phyloP scores from a whole-genome alignment of 129 eudicot genomes.

The Erigeron canadensis region DNA sequence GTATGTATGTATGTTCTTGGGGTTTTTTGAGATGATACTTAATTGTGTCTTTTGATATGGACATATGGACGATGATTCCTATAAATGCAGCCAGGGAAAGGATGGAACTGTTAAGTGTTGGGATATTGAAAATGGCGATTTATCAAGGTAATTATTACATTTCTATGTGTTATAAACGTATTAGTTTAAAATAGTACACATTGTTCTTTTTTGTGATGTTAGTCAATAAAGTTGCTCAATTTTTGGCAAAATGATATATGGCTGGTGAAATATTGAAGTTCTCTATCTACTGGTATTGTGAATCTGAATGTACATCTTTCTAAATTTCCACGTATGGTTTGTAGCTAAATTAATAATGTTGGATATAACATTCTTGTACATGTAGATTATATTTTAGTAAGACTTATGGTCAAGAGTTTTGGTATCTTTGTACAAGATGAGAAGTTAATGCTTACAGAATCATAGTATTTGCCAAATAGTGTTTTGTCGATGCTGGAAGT shows the following conservation, averaged over 20 bases:
- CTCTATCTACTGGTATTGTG: neutral
- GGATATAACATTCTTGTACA: neutral
- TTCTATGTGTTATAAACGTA: conserved; percentile 7
- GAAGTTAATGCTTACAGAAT: neutral
- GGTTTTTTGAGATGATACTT: conserved; percentile 12
- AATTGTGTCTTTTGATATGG: conserved; percentile 15
- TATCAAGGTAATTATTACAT: conserved; percentile 56
- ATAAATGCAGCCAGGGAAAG: conserved; percentile 68
- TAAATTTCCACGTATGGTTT: neutral
- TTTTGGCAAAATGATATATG: conserved; percentile 10
- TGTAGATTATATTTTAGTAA: neutral
- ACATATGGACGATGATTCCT: neutral
- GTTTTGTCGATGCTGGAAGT: neutral
- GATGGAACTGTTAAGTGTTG: conserved; percentile 87
- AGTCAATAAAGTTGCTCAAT: neutral
- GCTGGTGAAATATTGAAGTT: neutral
- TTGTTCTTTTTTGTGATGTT: neutral
- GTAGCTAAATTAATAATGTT: neutral
- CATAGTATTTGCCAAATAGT: neutral
- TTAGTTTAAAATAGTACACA: neutral
- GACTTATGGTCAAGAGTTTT: neutral
- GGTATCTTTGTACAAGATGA: neutral
- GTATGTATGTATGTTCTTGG: neutral
- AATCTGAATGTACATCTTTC: neutral
- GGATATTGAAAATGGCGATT: conserved; percentile 74